Evolutionary conservation across 129 eudicot species (phyloP), one percentile per base, ranked within the genome.

Genomic region (Flaveria ramosissima): DNA sequence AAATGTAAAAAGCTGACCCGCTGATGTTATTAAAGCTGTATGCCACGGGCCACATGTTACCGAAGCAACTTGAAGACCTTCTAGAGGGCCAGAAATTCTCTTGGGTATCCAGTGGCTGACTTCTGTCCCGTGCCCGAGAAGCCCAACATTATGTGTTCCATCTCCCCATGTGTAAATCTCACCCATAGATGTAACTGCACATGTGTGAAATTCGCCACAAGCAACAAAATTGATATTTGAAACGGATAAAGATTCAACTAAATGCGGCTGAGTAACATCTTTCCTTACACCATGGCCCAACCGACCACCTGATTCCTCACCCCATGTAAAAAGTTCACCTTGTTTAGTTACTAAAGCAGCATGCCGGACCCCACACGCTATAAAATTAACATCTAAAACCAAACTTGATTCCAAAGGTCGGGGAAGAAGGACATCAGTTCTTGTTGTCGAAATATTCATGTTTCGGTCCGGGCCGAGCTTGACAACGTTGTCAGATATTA

Each of bases 41-140:
- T 93, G 98, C 96, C 95, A 93, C 21, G 98, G 96, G 47, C 98
- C 98, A 65, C 98, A 93, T 17, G 88, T 62, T 43, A 93, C 98
- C 27, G 77, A 74, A 51, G 90, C 84, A 64, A 93, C 82, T 66
- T 90, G 96, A 62, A 93, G 88, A 21, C 98, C 98, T 59, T 93
- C 96, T 23, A 93, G 89, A 10, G 95, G 96, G 16, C 98, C 96
- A 0, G 89, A 64, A 42, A 93, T 84, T 80, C 96, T 78, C 81
- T 93, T 93, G 0, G 98, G 98, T 62, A 93, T 88, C 98, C 98
- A 93, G 64, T 93, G 98, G 82, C 98, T 90, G 19, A 85, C 79
- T 20, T 93, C 92, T 67, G 94, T 88, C 14, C 98, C 98, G 50
- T 93, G 92, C 48, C 98, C 98, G 23, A 93, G 88, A 78, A 93